Percentiles rank a stretch among this genome's conserved stretches.
These are phyloP conservation scores for Syncephalis fuscata DNA, from an alignment of 371 early-diverging fungal genomes.

Conservation along the genomic window DNA sequence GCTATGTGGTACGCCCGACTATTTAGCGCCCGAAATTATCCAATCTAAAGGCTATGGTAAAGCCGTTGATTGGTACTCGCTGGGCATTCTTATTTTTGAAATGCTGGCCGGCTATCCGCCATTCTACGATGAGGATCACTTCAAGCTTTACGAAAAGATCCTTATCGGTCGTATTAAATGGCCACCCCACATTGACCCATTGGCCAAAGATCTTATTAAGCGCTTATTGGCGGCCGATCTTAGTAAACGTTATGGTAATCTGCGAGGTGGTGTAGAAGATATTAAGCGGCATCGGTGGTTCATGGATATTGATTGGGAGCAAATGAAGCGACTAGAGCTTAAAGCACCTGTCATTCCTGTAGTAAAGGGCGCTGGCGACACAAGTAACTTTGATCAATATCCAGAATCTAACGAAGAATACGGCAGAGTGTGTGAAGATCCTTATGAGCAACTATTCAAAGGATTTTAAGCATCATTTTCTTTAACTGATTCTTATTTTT, in stretches of 20 bases:
- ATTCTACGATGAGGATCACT: conserved; percentile 92
- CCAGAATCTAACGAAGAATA: conserved; percentile 63
- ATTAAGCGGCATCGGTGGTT: conserved; percentile 95
- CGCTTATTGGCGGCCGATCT: conserved; percentile 74
- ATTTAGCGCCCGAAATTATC: conserved; percentile 97
- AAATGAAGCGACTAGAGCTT: conserved; percentile 50
- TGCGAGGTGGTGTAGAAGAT: conserved; percentile 73
- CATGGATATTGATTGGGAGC: conserved; percentile 79
- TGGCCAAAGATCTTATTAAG: conserved; percentile 80
- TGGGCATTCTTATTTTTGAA: conserved; percentile 93
- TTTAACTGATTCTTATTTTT: too few species aligned
- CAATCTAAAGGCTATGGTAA: conserved; percentile 88
- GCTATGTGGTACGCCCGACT: conserved; percentile 98
- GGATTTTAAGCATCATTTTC: not conserved
- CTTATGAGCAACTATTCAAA: not conserved
- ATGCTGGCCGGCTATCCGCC: conserved; percentile 88
- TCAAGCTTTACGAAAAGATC: conserved; percentile 89
- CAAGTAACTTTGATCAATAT: conserved; percentile 89
- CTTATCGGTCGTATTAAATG: conserved; percentile 71
- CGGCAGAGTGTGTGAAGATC: conserved; percentile 12
- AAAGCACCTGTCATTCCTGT: conserved; percentile 85
- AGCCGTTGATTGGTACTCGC: conserved; percentile 94
- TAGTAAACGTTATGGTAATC: conserved; percentile 81
- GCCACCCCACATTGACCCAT: conserved; percentile 79
- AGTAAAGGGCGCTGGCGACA: conserved; percentile 73